Evolutionary conservation across 2,329 filamentous ascomycete species (phyloP).

Genomic region (Penicillium freii): DNA sequence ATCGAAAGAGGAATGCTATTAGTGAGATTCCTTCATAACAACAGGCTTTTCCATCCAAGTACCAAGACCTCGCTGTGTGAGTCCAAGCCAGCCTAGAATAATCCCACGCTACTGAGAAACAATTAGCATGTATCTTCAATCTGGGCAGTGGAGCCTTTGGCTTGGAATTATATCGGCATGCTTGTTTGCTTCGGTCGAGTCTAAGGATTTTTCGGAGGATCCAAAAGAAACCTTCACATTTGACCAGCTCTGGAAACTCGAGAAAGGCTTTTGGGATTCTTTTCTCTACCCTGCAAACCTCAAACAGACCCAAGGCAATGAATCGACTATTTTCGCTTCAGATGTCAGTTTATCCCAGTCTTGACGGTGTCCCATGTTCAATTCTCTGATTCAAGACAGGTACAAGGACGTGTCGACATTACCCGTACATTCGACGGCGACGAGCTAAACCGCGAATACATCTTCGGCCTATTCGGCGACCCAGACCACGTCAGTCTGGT

Average conservation of each 20-base stretch:
- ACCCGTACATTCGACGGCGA: constrained; percentile 28
- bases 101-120: neutral
- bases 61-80: neutral
- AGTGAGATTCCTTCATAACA: neutral
- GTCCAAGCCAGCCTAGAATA: neutral
- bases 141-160: too few species aligned
- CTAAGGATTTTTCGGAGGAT: neutral
- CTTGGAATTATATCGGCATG: neutral
- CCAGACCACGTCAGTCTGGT: constrained; percentile 20
- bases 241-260: constrained; percentile 24
- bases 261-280: constrained; percentile 24
- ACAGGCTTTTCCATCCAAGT: neutral
- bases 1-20: neutral
- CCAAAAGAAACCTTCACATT: constrained; percentile 16
- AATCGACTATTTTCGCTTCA: constrained; percentile 22
- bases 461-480: constrained; percentile 29
- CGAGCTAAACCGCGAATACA: constrained; percentile 30
- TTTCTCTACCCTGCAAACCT: constrained; percentile 28
- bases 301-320: constrained; percentile 22
- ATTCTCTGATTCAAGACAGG: constrained; percentile 8
- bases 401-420: constrained; percentile 29
- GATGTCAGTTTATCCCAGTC: constrained; percentile 13
- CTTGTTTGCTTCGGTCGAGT: neutral
- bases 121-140: neutral
- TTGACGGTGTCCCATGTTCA: neutral